phyloP scores from a whole-genome alignment of 2,329 filamentous ascomycete genomes.

The Pezizomycotina sp. region DNA sequence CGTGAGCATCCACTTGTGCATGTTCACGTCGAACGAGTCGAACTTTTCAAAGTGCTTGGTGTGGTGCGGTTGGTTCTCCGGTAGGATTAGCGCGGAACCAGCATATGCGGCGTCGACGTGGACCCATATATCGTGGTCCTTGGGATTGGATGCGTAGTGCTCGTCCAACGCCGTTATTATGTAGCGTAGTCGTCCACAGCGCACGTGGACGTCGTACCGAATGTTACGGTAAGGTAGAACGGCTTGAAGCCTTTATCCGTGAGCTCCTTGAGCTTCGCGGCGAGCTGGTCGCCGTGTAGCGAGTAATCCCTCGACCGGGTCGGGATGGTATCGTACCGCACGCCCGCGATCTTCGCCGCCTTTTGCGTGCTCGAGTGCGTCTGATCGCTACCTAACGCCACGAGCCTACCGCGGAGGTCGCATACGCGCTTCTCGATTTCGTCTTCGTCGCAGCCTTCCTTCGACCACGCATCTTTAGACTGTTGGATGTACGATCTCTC shows the following conservation, averaged over 20 bases:
- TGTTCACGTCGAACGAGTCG: conserved; percentile 85
- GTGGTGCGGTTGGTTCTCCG: conserved; percentile 55
- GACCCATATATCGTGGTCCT: conserved; percentile 54
- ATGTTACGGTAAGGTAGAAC: conserved; percentile 68
- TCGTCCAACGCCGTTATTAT: conserved; percentile 41
- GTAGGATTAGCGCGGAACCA: conserved; percentile 64
- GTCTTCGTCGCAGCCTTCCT: conserved; percentile 30
- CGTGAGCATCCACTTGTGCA: conserved; percentile 93
- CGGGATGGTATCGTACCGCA: conserved; percentile 54
- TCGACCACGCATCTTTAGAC: conserved; percentile 24
- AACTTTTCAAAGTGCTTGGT: conserved; percentile 46
- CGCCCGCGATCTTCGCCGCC: conserved; percentile 68
- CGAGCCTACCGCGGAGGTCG: conserved; percentile 50
- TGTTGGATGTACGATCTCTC: conserved; percentile 54
- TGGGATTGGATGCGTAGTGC: conserved; percentile 22
- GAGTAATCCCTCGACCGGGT: conserved; percentile 47
- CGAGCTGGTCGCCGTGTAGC: conserved; percentile 47
- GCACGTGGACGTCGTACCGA: conserved; percentile 74
- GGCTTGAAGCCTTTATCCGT: conserved; percentile 56
- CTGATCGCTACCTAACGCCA: conserved; percentile 63
- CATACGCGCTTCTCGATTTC: conserved; percentile 55
- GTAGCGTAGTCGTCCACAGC: conserved; percentile 65
- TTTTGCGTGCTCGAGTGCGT: conserved; percentile 77
- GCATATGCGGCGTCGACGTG: conserved; percentile 91
- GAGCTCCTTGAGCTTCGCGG: conserved; percentile 44